These are phyloP conservation scores for Phytophthora europaea DNA, from an alignment of 352 stramenopile genomes.

Conservation along the genomic window DNA sequence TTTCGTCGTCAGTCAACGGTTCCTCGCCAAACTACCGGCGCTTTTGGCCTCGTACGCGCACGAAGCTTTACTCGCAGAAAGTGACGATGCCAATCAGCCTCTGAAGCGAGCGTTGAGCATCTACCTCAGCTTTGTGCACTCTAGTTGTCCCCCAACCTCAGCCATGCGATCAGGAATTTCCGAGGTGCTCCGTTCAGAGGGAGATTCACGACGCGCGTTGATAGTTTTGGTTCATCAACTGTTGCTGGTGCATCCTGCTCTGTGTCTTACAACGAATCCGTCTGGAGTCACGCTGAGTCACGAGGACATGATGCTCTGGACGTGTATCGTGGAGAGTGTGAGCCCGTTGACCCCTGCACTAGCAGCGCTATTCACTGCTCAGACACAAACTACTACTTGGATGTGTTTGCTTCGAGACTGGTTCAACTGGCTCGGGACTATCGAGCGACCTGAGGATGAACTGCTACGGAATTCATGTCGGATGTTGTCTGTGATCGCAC, in stretches of 20 bases:
- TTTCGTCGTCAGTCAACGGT: slow-evolving; percentile 66
- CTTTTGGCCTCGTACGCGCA: slow-evolving; percentile 42
- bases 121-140: slow-evolving; percentile 70
- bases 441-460: slow-evolving; percentile 12
- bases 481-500: slow-evolving; percentile 35
- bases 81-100: slow-evolving; percentile 22
- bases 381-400: slow-evolving; percentile 24
- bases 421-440: slow-evolving; percentile 19
- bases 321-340: slow-evolving; percentile 38
- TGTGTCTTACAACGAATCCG: slow-evolving; percentile 16
- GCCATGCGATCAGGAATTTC: slow-evolving; percentile 49
- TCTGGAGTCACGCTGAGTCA: slow-evolving; percentile 2
- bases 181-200: slow-evolving; percentile 55
- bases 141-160: slow-evolving; percentile 15
- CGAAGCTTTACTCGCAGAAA: slow-evolving; percentile 11
- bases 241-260: slow-evolving; percentile 15
- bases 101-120: slow-evolving; percentile 57
- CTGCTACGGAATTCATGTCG: slow-evolving; percentile 32
- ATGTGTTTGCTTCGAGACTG: slow-evolving; percentile 38
- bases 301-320: slow-evolving; percentile 48
- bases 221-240: slow-evolving; percentile 36
- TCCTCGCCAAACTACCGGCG: slow-evolving; percentile 61
- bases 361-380: slow-evolving; percentile 25
- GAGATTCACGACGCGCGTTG: slow-evolving; percentile 28
- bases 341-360: slow-evolving; percentile 27